Base-by-base conservation (phyloP, 1,284 basidiomycete genomes). In the Clitocybe nebularis region DNA sequence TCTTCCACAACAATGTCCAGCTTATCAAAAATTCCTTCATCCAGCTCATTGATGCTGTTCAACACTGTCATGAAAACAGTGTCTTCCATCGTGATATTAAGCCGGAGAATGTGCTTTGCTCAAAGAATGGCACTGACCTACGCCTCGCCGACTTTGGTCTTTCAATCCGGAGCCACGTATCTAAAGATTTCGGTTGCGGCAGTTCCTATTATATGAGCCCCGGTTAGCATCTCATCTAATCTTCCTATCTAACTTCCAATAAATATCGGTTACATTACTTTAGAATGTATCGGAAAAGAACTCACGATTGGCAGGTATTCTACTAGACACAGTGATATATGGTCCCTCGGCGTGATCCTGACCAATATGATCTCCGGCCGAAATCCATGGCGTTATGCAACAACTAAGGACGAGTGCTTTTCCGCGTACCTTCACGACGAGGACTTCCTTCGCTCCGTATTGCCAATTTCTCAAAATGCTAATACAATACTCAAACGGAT, bases 51-150 rank as follows among this genome's bases (percentile, higher is more conserved):
- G 87, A 91, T 47, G 87, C 87, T 0, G 79, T 93, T 26, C 74
- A 85, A 36, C 76, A 84, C 59, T 80, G 76, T 58, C 84, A 90
- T 57, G 62, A 65, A 20, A 68, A 75, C 34, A 79, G 81, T 43
- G 81, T 94, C 53, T 92, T 78, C 59, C 92, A 94, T 66, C 84
- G 90, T 21, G 90, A 93, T 56, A 74, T 94, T 56, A 93, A 93
- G 60, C 91, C 90, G 0, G 90, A 92, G 59, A 93, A 94, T 61
- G 85, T 94, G 36, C 67, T 95, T 22, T 88, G 81, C 56, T 75
- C 52, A n/a, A 51, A 61, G 16, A 66, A 65, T 36, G 86, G 88
- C 13, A 62, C 66, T 30, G 68, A 69, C 46, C 74, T 93, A 17
- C 73, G 75, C 34, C 69, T 93, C 29, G 82, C 88, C 17, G 91